These are phyloP conservation scores for Clarireedia monteithiana DNA, from an alignment of 2,329 filamentous ascomycete genomes.

Conservation along the genomic window DNA sequence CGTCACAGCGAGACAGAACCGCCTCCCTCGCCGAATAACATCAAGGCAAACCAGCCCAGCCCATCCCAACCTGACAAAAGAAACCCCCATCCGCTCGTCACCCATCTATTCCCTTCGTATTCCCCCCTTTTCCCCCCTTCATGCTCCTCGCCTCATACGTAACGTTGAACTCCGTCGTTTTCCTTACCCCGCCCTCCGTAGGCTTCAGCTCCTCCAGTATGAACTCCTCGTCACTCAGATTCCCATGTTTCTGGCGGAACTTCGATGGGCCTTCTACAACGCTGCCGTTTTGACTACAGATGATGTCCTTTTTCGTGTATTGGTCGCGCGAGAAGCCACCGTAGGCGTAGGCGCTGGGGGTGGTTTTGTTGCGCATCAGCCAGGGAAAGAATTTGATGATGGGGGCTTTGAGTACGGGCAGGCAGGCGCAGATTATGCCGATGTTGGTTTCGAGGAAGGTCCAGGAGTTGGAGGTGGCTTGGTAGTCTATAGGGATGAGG, in stretches of 20 bases:
- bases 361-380: conserved; percentile 1
- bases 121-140: neutral
- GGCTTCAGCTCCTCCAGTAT: neutral
- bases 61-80: too few relatives aligned
- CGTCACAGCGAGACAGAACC: too few relatives aligned
- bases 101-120: neutral
- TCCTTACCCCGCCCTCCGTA: neutral
- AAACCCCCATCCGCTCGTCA: neutral
- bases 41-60: too few relatives aligned
- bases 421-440: conserved; percentile 37
- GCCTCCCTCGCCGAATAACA: too few relatives aligned
- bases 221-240: neutral
- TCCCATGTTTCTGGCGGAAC: neutral
- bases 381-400: neutral
- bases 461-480: conserved; percentile 19
- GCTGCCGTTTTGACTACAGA: neutral
- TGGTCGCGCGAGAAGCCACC: neutral
- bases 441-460: conserved; percentile 28
- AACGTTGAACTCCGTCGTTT: neutral
- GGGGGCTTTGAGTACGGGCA: conserved; percentile 14
- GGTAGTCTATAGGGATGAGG: neutral
- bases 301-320: neutral
- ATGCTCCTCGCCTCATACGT: neutral
- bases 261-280: neutral
- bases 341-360: neutral